Evolutionary conservation across 2,329 filamentous ascomycete genomes (phyloP).

Genomic region (Sordariomycetes sp.): DNA sequence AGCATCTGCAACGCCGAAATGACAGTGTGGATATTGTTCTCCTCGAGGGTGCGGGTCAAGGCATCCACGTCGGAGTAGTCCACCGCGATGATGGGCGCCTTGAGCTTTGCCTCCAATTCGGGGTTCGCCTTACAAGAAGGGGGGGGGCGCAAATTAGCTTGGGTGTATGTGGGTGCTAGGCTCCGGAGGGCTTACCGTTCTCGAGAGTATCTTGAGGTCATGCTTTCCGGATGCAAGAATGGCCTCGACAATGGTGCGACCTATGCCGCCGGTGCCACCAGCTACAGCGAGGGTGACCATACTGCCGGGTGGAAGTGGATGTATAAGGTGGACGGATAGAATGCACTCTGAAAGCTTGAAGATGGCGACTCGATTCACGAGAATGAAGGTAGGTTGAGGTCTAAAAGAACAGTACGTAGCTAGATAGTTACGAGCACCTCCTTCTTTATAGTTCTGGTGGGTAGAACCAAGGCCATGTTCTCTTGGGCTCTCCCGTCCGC

Average conservation of each 20-base stretch:
- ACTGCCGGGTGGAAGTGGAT: not conserved
- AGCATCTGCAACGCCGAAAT: constrained; percentile 19
- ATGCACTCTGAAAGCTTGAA: too few relatives aligned
- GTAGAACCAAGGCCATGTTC: not conserved
- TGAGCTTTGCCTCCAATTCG: constrained; percentile 11
- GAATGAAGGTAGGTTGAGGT: too few relatives aligned
- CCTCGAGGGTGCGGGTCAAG: constrained; percentile 13
- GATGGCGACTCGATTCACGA: too few relatives aligned
- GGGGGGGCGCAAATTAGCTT: not conserved
- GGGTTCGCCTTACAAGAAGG: constrained; percentile 7
- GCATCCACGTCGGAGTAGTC: constrained; percentile 14
- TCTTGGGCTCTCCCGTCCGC: too few relatives aligned
- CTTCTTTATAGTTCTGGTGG: not conserved
- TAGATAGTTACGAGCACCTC: too few relatives aligned
- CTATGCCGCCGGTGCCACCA: constrained; percentile 30
- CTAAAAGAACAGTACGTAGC: too few relatives aligned
- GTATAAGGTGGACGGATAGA: not conserved
- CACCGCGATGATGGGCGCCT: constrained; percentile 12
- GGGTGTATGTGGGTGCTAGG: not conserved
- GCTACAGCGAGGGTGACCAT: constrained; percentile 27
- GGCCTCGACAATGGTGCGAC: constrained; percentile 29
- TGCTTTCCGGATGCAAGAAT: constrained; percentile 19
- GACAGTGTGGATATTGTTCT: constrained; percentile 26
- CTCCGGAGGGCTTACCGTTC: constrained; percentile 17
- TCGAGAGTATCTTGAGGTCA: constrained; percentile 24